Conservation (phyloP, 148 eudicot species). For the Vaccinium vitisidaea region DNA sequence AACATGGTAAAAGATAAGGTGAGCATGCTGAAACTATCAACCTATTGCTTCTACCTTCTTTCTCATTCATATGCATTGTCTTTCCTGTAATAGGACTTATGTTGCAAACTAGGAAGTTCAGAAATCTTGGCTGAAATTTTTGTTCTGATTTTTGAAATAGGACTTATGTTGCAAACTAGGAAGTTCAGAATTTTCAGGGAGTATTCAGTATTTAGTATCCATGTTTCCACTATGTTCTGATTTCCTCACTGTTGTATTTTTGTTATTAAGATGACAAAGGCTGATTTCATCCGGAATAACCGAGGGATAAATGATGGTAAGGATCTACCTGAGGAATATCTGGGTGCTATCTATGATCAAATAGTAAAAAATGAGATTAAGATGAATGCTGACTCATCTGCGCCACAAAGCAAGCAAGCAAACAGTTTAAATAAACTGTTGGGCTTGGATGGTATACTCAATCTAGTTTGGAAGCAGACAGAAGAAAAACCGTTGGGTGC, state of each 20-base stretch:
- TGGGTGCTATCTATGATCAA: slow-evolving; percentile 86
- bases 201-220: background rate
- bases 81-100: background rate
- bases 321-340: slow-evolving; percentile 88
- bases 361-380: slow-evolving; percentile 94
- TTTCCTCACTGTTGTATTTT: slow-evolving; percentile 16
- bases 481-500: slow-evolving; percentile 95
- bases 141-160: background rate
- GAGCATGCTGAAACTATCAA: slow-evolving; percentile 20
- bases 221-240: slow-evolving; percentile 21
- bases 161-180: background rate
- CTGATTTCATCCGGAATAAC: slow-evolving; percentile 93
- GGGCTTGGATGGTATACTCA: slow-evolving; percentile 95
- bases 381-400: slow-evolving; percentile 87
- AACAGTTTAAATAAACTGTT: slow-evolving; percentile 79
- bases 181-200: slow-evolving; percentile 7
- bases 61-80: background rate
- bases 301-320: slow-evolving; percentile 97
- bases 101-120: background rate
- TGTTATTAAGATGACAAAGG: slow-evolving; percentile 74
- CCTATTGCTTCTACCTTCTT: background rate
- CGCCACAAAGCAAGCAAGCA: slow-evolving; percentile 83
- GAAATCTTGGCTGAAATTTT: background rate
- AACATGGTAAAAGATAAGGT: slow-evolving; percentile 98
- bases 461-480: slow-evolving; percentile 89